These are phyloP conservation scores for Castanea crenata DNA, from an alignment of 306 rosid genomes.

Conservation along the genomic window DNA sequence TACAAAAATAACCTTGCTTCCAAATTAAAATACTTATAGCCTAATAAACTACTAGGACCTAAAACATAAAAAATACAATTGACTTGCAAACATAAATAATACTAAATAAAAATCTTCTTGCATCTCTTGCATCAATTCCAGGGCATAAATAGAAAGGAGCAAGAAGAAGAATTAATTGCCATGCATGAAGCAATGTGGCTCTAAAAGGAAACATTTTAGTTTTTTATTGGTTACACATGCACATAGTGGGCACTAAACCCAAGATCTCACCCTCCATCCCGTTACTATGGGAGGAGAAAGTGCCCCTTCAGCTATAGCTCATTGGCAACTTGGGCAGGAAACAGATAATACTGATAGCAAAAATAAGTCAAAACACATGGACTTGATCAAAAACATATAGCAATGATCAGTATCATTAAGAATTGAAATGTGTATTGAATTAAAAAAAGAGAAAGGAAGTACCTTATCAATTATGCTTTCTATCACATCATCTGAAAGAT, in stretches of 20 bases:
- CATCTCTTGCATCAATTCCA: background rate
- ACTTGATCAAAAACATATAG: conserved; percentile 13
- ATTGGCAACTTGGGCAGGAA: background rate
- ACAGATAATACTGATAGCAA: background rate
- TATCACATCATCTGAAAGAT: conserved; percentile 64
- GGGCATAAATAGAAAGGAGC: background rate
- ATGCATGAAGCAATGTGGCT: background rate
- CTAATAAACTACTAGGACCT: too few relatives aligned
- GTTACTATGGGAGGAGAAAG: too few relatives aligned
- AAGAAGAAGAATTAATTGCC: background rate
- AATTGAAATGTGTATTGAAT: conserved; percentile 16
- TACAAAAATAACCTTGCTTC: too few relatives aligned
- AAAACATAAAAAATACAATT: too few relatives aligned
- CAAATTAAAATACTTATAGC: too few relatives aligned
- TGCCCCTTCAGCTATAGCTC: too few relatives aligned
- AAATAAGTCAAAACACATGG: background rate
- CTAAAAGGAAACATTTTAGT: too few relatives aligned
- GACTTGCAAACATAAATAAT: too few relatives aligned
- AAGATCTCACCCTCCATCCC: too few relatives aligned
- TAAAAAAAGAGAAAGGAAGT: conserved; percentile 24
- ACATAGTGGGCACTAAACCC: too few relatives aligned
- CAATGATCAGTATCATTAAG: background rate
- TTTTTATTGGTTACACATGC: too few relatives aligned
- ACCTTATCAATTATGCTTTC: conserved; percentile 79
- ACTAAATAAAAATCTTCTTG: too few relatives aligned